Evolutionary conservation across 768 basidiomycete species (phyloP), one percentile per base, ranked within the genome.

Genomic region (Pleurotus platypus): DNA sequence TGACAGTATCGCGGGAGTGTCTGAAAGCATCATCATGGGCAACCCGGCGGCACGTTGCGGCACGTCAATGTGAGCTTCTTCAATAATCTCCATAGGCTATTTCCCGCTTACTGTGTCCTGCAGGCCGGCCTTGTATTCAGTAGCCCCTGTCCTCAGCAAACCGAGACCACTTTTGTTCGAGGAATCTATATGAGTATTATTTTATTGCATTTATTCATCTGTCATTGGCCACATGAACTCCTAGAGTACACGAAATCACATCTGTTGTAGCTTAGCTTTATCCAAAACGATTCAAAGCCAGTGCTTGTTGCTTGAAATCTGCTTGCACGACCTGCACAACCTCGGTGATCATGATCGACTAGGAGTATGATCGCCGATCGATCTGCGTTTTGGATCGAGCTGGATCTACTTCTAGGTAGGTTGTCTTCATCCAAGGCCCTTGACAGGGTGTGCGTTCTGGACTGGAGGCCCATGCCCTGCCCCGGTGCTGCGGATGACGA

Each of bases 21-120:
- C 97, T 16, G 97, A 99, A 71, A 98, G 96, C 69, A 99, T 99
- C 69, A 98, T 99, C 71, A 95, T 99, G 94, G 95, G 95, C 30
- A 97, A 96, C 65, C 87, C 95, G 38, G 94, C 95, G 0, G 89
- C 93, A 4, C 90, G 86, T 65, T 95, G 94, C 65, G 95, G 95
- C 24, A 98, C 95, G 7, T 95, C 94, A 0, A 88, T 98, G 94
- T 95, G 67, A 60, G 83, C 72, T 22, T 51, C 3, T 58, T 50
- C 30, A 16, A 48, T 46, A 43, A n/a, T n/a, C 30, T 57, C 16
- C 8, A 18, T n/a, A 13, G 26, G 6, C 20, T 51, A 42, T 43
- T 55, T 48, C 30, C 48, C 48, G 39, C 42, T 63, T 43, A 57
- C 54, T 46, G 47, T 24, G 42, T 45, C 12, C 24, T 22, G 43